Percentiles rank a stretch among this genome's conserved stretches.
phyloP scores from a whole-genome alignment of 495 filamentous ascomycete species.

The Achaetomiella virescens region DNA sequence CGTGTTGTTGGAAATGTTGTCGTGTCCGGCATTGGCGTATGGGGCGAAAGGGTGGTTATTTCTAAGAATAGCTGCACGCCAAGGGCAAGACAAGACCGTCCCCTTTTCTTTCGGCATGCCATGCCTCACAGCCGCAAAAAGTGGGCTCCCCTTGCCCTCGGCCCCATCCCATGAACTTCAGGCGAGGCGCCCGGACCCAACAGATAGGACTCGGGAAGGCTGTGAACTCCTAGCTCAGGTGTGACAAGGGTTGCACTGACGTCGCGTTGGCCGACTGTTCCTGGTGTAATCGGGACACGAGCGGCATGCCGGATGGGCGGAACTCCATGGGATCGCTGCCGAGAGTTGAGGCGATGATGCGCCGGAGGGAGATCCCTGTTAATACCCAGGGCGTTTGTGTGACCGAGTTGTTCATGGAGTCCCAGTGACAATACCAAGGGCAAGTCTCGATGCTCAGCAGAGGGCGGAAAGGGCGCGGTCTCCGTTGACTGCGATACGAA shows the following conservation, averaged over 20 bases:
- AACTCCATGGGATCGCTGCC: not conserved
- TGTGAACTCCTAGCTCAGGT: not conserved
- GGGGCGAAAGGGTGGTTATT: not conserved
- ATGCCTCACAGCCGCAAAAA: constrained; percentile 21
- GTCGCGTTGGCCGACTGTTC: not conserved
- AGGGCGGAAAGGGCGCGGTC: not conserved
- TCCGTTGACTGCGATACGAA: constrained; percentile 16
- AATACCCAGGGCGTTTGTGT: not conserved
- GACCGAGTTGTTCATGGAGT: not conserved
- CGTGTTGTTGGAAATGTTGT: not conserved
- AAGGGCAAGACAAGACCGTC: not conserved
- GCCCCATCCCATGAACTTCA: not conserved
- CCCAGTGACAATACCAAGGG: constrained; percentile 7
- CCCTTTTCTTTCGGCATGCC: not conserved
- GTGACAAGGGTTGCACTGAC: too few relatives aligned
- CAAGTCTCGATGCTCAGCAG: not conserved
- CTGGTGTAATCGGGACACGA: not conserved
- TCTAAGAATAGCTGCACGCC: constrained; percentile 10
- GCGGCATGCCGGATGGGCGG: not conserved
- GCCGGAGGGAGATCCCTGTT: too few relatives aligned
- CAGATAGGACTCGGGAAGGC: not conserved
- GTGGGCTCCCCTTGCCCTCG: constrained; percentile 1
- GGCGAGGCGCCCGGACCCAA: not conserved
- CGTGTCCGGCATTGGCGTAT: constrained; percentile 1
- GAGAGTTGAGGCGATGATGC: too few relatives aligned